Evolutionary conservation across 177 flowering plant genomes (phyloP), one percentile per base, ranked within the genome.

Genomic region (Vitis hybrid): DNA sequence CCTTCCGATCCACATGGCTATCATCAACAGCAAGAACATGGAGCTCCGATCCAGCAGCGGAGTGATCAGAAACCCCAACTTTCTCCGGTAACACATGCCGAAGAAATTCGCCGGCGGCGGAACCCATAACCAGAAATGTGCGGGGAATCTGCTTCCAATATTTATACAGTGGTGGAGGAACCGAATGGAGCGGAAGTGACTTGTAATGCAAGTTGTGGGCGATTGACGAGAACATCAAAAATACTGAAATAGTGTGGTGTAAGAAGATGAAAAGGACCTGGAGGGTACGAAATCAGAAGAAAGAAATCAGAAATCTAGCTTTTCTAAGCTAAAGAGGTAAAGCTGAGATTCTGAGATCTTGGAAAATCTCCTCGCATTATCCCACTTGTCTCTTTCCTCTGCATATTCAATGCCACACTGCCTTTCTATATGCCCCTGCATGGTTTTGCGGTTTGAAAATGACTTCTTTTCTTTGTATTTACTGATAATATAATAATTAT

Each of bases 1-100:
- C 81, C 70, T 78, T 87, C 57, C 93, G 73, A 68, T 89, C 93
- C 5, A 85, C 87, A 31, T 68, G 66, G 51, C 87, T 86, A 51
- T 89, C 93, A 72, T 87, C 93, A 3, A 89, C 93, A 11, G 89
- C 93, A 12, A 89, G 81, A 64, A 89, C 91, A 80, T 87, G 91
- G n/a, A 87, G 71, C 66, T 86, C 61, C 16, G 75, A 76, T 60
- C 33, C 69, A n/a, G 65, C 5, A 5, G 51, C 11, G 3, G 60
- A 60, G 4, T 8, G 66, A 29, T 61, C 70, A 31, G 22, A 64
- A 45, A 57, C n/a, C 26, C 60, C 75, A 22, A 62, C 57, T 8
- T 2, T 64, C 48, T 73, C 78, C 77, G 71, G 63, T 60, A 49
- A 49, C 3, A 2, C 45, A 3, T 59, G 67, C 59, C 77, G 18